These are phyloP conservation scores for Tarenaya hassleriana DNA, from an alignment of 345 rosid species.

Conservation along the genomic window DNA sequence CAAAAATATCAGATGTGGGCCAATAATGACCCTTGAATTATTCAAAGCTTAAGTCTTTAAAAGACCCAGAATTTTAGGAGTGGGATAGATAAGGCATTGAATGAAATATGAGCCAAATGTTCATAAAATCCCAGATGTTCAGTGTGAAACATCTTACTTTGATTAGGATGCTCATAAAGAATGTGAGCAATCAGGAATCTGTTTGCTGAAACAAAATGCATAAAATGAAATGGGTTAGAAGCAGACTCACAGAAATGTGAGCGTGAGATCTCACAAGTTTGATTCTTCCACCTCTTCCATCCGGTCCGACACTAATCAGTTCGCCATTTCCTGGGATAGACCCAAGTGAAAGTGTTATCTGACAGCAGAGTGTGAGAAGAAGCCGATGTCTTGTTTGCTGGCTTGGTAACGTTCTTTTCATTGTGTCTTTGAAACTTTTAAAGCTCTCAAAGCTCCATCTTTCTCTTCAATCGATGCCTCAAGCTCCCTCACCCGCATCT, in stretches of 20 bases:
- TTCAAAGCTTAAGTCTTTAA: too few relatives aligned
- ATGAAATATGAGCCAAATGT: too few relatives aligned
- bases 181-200: too few relatives aligned
- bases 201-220: too few relatives aligned
- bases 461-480: constrained; percentile 53
- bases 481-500: constrained; percentile 65
- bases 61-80: too few relatives aligned
- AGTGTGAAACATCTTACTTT: too few relatives aligned
- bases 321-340: constrained; percentile 37
- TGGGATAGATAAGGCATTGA: too few relatives aligned
- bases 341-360: constrained; percentile 23
- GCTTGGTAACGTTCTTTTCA: constrained; percentile 16
- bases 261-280: constrained; percentile 61
- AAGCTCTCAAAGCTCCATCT: constrained; percentile 54
- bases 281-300: constrained; percentile 87
- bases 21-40: too few relatives aligned
- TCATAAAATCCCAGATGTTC: too few relatives aligned
- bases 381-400: constrained; percentile 15
- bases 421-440: constrained; percentile 40
- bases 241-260: constrained; percentile 47
- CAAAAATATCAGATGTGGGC: background rate
- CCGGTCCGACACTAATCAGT: constrained; percentile 73
- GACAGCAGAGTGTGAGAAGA: constrained; percentile 24
- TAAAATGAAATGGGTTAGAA: background rate
- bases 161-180: too few relatives aligned